Percentiles rank a stretch among this genome's conserved stretches.
Evolutionary conservation across 1,284 basidiomycete genomes (phyloP).

Genomic region (Wallemia ichthyophaga): DNA sequence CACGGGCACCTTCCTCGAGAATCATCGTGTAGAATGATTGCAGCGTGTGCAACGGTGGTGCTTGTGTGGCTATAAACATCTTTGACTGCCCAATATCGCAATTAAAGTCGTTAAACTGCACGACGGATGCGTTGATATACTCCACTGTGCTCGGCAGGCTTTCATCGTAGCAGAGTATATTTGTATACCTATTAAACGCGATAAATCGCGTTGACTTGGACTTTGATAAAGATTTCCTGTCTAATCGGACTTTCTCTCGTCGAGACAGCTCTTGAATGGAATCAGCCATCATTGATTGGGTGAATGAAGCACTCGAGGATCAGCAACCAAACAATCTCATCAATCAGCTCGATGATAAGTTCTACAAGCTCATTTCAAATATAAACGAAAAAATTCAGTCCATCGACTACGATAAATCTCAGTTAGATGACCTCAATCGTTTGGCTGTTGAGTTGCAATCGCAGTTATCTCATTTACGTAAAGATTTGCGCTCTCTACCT

Average conservation of each 20-base stretch:
- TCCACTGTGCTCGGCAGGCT: neutral
- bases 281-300: neutral
- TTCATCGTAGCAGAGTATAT: neutral
- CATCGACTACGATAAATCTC: neutral
- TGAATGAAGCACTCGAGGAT: neutral
- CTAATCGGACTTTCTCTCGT: neutral
- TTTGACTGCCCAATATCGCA: neutral
- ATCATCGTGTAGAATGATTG: neutral
- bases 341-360: neutral
- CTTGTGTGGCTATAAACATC: neutral
- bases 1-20: neutral
- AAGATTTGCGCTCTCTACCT: neutral
- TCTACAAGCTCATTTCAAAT: neutral
- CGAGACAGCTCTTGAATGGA: neutral
- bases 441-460: neutral
- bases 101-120: neutral
- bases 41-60: neutral
- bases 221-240: neutral
- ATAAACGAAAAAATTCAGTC: neutral
- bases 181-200: neutral
- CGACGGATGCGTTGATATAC: neutral
- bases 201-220: neutral
- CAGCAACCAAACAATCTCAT: neutral
- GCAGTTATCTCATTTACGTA: neutral
- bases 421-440: neutral